These are phyloP conservation scores for Haberlea rhodopensis DNA, from an alignment of 257 asterid species.

Conservation along the genomic window DNA sequence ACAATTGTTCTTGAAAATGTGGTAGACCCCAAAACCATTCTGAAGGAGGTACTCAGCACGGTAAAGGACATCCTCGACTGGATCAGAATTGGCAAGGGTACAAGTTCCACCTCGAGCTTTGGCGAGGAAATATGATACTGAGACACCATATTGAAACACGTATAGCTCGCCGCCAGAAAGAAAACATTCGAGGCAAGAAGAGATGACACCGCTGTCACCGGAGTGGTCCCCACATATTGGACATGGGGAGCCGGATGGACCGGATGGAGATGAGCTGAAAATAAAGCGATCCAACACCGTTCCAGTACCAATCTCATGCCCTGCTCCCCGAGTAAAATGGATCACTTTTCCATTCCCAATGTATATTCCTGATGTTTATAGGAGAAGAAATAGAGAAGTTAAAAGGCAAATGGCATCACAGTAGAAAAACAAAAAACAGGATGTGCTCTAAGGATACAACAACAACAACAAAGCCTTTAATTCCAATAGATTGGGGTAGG, in stretches of 20 bases:
- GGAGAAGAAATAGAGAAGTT: background rate
- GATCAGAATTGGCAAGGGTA: constrained; percentile 68
- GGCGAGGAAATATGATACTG: constrained; percentile 54
- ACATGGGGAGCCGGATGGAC: constrained; percentile 53
- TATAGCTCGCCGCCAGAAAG: constrained; percentile 68
- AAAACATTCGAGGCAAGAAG: constrained; percentile 88
- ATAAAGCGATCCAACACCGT: constrained; percentile 57
- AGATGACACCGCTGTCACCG: constrained; percentile 57
- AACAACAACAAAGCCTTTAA: too few relatives aligned
- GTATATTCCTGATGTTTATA: constrained; percentile 61
- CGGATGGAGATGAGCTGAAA: constrained; percentile 69
- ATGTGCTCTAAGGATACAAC: background rate
- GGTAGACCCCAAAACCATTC: constrained; percentile 74
- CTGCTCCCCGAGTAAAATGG: constrained; percentile 87
- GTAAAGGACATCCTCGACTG: constrained; percentile 53
- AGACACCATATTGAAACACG: constrained; percentile 55
- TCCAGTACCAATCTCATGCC: constrained; percentile 85
- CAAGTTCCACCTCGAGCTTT: constrained; percentile 91
- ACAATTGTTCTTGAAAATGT: constrained; percentile 77
- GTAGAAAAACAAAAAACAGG: background rate
- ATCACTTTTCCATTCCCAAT: constrained; percentile 67
- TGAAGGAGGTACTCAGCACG: constrained; percentile 73
- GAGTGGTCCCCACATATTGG: constrained; percentile 76
- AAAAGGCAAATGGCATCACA: background rate
- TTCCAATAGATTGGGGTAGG: too few relatives aligned